Percentiles rank a stretch among this genome's conserved stretches.
Evolutionary conservation across 495 filamentous ascomycete species (phyloP).

Genomic region (Aspergillus homomorphus): DNA sequence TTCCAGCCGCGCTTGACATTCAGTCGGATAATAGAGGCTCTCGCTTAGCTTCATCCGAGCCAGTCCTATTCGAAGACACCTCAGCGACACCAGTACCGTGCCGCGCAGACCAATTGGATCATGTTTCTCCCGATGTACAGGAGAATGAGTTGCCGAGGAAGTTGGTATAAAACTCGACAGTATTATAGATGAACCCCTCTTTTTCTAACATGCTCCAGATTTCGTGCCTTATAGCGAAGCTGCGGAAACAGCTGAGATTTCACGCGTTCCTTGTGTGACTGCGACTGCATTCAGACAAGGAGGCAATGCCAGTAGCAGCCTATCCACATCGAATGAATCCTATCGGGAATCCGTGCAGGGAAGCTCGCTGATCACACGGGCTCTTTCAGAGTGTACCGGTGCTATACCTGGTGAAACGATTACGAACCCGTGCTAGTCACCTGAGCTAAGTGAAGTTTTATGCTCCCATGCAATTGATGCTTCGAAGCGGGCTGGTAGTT

Average conservation of each 20-base stretch:
- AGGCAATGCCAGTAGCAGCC: background rate
- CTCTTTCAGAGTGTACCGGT: background rate
- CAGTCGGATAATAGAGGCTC: background rate
- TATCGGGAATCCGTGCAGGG: background rate
- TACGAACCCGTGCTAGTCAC: background rate
- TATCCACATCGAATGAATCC: background rate
- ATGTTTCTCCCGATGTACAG: background rate
- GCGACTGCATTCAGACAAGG: background rate
- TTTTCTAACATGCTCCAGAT: background rate
- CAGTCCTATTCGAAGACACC: background rate
- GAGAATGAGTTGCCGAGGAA: background rate
- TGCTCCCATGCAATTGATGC: background rate
- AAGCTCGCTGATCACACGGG: background rate
- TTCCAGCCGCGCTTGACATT: background rate
- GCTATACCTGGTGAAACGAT: background rate
- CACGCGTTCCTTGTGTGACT: background rate
- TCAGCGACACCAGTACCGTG: background rate
- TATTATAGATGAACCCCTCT: background rate
- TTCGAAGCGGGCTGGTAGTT: background rate
- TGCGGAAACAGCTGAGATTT: background rate
- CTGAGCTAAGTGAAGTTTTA: background rate
- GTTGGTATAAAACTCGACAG: background rate
- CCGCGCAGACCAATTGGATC: background rate
- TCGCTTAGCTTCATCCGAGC: background rate
- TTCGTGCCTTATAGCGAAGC: background rate